phyloP scores from a whole-genome alignment of 257 asterid species.

The Vinca minor region DNA sequence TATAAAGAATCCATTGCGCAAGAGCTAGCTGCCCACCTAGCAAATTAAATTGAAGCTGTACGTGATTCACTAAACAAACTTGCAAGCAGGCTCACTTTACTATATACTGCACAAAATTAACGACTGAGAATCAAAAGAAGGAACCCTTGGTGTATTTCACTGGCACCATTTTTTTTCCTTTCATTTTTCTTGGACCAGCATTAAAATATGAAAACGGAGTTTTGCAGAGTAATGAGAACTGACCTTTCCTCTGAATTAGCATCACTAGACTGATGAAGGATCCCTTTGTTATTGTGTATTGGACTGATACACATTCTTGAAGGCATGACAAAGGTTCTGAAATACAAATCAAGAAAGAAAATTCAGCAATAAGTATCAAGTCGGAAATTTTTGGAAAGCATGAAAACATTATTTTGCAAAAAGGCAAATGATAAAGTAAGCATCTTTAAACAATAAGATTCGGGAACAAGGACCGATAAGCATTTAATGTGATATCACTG shows the following conservation, averaged over 20 bases:
- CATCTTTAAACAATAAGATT: neutral
- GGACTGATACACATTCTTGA: slow-evolving; percentile 95
- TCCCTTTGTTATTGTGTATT: slow-evolving; percentile 75
- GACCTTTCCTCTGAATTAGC: slow-evolving; percentile 61
- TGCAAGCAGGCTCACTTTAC: neutral
- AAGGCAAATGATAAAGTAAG: neutral
- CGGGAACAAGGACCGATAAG: neutral
- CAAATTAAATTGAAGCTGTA: slow-evolving; percentile 13
- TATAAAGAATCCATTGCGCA: slow-evolving; percentile 78
- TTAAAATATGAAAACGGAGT: neutral
- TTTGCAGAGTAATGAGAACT: slow-evolving; percentile 10
- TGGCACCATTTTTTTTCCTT: neutral
- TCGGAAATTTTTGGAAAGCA: neutral
- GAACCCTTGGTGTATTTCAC: neutral
- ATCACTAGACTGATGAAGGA: slow-evolving; percentile 53
- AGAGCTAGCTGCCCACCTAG: slow-evolving; percentile 73
- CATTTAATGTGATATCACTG: neutral
- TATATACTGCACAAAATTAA: neutral
- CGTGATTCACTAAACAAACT: neutral
- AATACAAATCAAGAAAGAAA: slow-evolving; percentile 12
- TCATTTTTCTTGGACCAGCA: too few species aligned
- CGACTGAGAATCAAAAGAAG: neutral
- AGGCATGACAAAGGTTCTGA: slow-evolving; percentile 96
- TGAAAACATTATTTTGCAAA: neutral
- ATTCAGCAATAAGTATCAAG: neutral